Evolutionary conservation across 768 basidiomycete genomes (phyloP).

Genomic region (Paxillus involutus): DNA sequence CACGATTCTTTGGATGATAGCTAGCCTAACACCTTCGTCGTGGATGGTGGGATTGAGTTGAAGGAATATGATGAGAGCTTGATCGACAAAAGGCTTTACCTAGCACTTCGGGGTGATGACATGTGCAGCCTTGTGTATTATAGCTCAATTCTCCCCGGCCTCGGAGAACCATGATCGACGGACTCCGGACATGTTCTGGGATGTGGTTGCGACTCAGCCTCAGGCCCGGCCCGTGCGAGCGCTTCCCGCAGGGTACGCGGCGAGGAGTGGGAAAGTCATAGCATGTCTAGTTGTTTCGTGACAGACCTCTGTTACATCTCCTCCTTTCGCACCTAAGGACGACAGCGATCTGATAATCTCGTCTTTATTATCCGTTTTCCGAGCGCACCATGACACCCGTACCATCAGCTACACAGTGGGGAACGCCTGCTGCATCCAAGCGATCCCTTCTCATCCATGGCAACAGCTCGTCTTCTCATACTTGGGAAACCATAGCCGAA

Average conservation of each 20-base stretch:
- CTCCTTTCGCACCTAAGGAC: too few species aligned
- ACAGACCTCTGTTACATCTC: too few species aligned
- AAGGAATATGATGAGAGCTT: conserved; percentile 83
- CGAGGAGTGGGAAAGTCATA: too few species aligned
- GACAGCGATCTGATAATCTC: too few species aligned
- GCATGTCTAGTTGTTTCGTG: too few species aligned
- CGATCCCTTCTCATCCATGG: conserved; percentile 16
- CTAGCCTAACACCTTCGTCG: conserved; percentile 76
- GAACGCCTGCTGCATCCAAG: conserved; percentile 11
- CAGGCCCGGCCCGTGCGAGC: too few species aligned
- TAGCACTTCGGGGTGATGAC: too few species aligned
- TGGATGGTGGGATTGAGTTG: conserved; percentile 64
- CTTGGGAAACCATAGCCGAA: conserved; percentile 11
- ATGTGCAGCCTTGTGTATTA: neutral
- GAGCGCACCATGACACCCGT: conserved; percentile 10
- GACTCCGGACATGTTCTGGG: neutral
- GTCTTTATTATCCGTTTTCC: too few species aligned
- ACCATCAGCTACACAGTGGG: conserved; percentile 17
- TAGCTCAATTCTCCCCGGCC: neutral
- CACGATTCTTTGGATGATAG: conserved; percentile 34
- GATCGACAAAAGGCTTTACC: conserved; percentile 59
- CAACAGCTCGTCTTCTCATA: conserved; percentile 10
- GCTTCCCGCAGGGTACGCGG: too few species aligned
- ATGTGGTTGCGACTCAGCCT: too few species aligned
- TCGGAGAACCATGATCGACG: neutral